phyloP scores from a whole-genome alignment of 768 basidiomycete genomes.

The Russula foetens region DNA sequence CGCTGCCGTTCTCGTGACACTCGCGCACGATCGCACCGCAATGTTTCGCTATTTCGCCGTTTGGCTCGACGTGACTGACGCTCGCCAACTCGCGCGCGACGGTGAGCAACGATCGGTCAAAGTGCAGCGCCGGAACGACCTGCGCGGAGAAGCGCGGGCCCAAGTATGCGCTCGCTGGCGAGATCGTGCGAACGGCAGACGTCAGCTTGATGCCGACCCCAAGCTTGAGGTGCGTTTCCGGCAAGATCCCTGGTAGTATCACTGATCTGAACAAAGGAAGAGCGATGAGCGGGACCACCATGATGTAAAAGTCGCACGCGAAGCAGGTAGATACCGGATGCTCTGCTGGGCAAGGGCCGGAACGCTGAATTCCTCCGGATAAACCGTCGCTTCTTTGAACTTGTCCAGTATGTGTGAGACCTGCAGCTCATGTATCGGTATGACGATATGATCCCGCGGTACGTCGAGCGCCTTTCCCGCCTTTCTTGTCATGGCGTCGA shows the following conservation, averaged over 20 bases:
- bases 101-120: conserved; percentile 41
- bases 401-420: conserved; percentile 41
- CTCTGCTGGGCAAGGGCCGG: conserved; percentile 46
- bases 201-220: conserved; percentile 50
- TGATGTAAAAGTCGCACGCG: background rate
- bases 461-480: conserved; percentile 32
- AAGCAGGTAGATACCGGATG: conserved; percentile 32
- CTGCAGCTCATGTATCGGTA: conserved; percentile 53
- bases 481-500: conserved; percentile 31
- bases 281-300: background rate
- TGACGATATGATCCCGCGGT: conserved; percentile 31
- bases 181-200: conserved; percentile 50
- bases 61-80: conserved; percentile 38
- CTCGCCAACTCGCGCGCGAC: conserved; percentile 51
- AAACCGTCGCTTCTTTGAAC: conserved; percentile 39
- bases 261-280: conserved; percentile 38
- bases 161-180: conserved; percentile 48
- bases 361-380: conserved; percentile 35
- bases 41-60: conserved; percentile 46
- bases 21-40: conserved; percentile 47
- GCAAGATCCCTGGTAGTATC: conserved; percentile 39
- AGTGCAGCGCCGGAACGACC: conserved; percentile 41
- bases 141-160: conserved; percentile 48
- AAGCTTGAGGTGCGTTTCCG: conserved; percentile 43
- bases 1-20: conserved; percentile 31